Base-by-base conservation (phyloP, 192 early-diverging fungal species). In the Coemansia reversa region DNA sequence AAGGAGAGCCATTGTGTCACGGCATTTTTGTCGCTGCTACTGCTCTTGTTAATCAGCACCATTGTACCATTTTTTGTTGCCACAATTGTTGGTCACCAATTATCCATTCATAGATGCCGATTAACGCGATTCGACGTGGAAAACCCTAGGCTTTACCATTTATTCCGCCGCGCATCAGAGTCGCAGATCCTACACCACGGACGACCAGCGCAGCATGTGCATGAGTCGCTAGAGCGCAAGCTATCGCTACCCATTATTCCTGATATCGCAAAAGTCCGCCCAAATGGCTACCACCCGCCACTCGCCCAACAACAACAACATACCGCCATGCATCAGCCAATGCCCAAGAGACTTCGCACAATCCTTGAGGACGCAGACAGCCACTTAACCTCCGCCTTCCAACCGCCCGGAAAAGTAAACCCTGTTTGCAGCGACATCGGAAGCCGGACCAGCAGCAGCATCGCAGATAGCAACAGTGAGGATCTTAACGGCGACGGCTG, bases 81-180 rank as follows among this genome's bases (percentile, higher is more conserved):
- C 55, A 56, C 29, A 56, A 56, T 7, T 56, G 56, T 35, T 42
- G 39, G 56, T 27, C 51, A 52, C 22, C 51, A 22, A 27, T 52
- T 22, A 24, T 55, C 55, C n/a, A 33, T 56, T 56, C 33, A 23
- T 81, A 81, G 79, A 49, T 81, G 79, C 39, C 74, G 79, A 27
- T 60, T 81, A 59, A 69, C 69, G 53, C 69, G 79, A 29, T 70
- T 81, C 23, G 79, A 81, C 63, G 24, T 73, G 23, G 74, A 72
- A 47, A 69, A 63, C 35, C 47, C 57, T 27, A 70, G 70, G 11
- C 65, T 73, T 50, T 70, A 69, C 53, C 79, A 81, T 12, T 14
- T 76, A 30, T 67, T 72, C 39, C 79, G 79, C 42, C 74, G 79
- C 42, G 74, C 79, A 5, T 81, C 79, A 7, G 79, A 81, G 51